Base-by-base conservation (phyloP, 164 flowering plant genomes). In the Hamamelis virginiana region DNA sequence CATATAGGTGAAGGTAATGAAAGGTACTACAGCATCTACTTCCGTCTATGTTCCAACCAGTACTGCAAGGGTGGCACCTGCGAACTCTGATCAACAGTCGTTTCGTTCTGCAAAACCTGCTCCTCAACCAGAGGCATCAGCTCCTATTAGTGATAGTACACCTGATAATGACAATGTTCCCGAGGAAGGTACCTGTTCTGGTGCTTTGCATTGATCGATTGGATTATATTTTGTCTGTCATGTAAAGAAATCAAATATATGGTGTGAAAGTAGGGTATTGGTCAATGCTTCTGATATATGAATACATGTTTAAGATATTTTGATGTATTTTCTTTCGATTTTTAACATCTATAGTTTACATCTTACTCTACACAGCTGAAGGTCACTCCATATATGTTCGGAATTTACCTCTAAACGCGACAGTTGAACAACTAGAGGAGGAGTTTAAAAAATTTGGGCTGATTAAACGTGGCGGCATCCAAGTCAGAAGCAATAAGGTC, bases 401-500 rank as follows among this genome's bases (percentile, higher is more conserved):
- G 76, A 85, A 83, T 73, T 79, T 92, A 67, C 93, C 98, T 1
- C 67, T 77, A 57, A 80, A 69, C 79, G 93, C 91, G 21, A 84
- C 86, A 26, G 72, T 77, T 44, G 68, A 76, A 22, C 84, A 85
- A 59, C 84, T 92, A 43, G 91, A 85, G 77, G 91, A 89, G 55
- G 89, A 70, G 44, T 92, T 92, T 70, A 85, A 82, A 76, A 90
- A 69, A 65, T 96, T 89, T 83, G 99, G 99, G 27, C 81, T 85
- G 18, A 89, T 96, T 63, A 96, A 91, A 78, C 83, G 59, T 60
- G 80, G 70, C 53, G 99, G 99, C 23, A 78, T 96, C 67, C 99
- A 93, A 93, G 99, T 96, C 63, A 84, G 97, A 78, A 93, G 97
- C 78, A 86, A 80, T 51, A 86, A 82, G 97, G 99, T 93, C 4